Conservation (phyloP, 495 filamentous ascomycete species). For the Neurospora africana region DNA sequence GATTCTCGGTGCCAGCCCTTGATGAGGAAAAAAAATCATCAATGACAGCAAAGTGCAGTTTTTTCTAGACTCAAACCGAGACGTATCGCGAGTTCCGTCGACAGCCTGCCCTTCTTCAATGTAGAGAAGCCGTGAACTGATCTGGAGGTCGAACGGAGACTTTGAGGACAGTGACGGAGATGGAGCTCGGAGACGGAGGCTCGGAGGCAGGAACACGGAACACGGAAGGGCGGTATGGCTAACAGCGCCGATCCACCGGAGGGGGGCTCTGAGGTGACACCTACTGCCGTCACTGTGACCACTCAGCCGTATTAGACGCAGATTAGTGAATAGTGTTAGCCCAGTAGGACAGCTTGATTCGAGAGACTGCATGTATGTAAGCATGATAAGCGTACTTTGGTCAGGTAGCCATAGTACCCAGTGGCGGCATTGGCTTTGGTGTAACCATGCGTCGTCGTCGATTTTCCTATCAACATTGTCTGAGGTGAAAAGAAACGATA, state of each 20-base stretch:
- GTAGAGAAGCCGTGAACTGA: background rate
- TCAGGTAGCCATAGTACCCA: background rate
- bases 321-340: background rate
- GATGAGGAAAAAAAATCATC: background rate
- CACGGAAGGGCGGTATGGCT: background rate
- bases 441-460: background rate
- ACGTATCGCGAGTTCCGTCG: background rate
- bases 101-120: background rate
- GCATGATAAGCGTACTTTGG: background rate
- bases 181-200: background rate
- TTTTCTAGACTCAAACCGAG: background rate
- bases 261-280: background rate
- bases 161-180: background rate
- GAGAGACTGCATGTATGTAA: background rate
- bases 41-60: background rate
- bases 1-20: no score
- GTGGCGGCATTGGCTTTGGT: background rate
- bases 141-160: background rate
- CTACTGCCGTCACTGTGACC: background rate
- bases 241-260: background rate
- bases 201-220: background rate
- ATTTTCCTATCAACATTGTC: background rate
- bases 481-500: background rate
- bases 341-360: background rate
- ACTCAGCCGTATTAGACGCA: background rate